Conservation (phyloP, 257 asterid genomes). For the Anisodus tanguticus region DNA sequence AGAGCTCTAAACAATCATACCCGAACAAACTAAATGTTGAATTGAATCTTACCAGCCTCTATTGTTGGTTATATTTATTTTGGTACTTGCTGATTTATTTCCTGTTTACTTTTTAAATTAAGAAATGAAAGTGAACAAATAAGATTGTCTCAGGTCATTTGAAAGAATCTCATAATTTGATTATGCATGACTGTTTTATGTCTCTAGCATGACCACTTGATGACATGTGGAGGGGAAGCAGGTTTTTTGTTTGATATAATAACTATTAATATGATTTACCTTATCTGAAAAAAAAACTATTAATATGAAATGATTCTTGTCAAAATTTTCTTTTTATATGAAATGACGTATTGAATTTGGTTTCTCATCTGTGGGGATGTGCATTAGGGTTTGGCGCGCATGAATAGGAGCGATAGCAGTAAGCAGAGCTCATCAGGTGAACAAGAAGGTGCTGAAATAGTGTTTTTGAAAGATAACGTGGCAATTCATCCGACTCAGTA, state of each 20-base stretch:
- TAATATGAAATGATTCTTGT: background rate
- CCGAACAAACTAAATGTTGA: background rate
- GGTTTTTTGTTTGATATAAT: slow-evolving; percentile 5
- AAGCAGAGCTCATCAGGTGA: slow-evolving; percentile 64
- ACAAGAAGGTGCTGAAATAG: slow-evolving; percentile 75
- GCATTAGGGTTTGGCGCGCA: slow-evolving; percentile 69
- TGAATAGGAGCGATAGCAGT: slow-evolving; percentile 54
- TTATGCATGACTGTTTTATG: background rate
- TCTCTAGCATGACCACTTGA: slow-evolving; percentile 24
- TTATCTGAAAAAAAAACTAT: background rate
- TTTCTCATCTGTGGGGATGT: slow-evolving; percentile 18
- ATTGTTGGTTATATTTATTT: slow-evolving; percentile 3
- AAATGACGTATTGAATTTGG: slow-evolving; percentile 13
- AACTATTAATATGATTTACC: no score
- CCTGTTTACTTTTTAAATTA: background rate
- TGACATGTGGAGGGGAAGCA: slow-evolving; percentile 6
- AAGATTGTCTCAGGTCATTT: background rate
- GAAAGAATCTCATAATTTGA: slow-evolving; percentile 25
- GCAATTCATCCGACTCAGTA: slow-evolving; percentile 94
- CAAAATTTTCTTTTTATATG: background rate
- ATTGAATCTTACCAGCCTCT: background rate
- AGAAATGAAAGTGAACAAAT: background rate
- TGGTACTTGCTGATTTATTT: slow-evolving; percentile 5
- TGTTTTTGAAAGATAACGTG: slow-evolving; percentile 88
- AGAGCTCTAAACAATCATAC: background rate